Percentiles rank a stretch among this genome's conserved stretches.
Evolutionary conservation across 441 rosid species (phyloP).

Genomic region (Dalechampia spathulata): DNA sequence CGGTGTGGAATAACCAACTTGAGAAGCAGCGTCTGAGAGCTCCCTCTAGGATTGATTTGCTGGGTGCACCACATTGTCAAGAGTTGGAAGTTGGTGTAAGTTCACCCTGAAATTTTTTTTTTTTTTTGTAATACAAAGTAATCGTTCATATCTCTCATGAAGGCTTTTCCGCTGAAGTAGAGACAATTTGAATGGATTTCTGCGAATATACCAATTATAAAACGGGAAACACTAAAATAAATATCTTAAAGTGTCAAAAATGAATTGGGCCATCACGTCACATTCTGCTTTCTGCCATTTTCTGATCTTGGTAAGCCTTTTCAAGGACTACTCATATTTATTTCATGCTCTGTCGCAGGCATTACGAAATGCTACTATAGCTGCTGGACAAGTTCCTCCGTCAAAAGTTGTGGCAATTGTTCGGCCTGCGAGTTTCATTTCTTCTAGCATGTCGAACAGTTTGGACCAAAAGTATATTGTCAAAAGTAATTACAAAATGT

Average conservation of each 20-base stretch:
- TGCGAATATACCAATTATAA: conserved; percentile 4
- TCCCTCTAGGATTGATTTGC: conserved; percentile 56
- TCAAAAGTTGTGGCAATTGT: conserved; percentile 60
- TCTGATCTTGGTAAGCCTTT: conserved; percentile 8
- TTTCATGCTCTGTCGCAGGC: too few relatives aligned
- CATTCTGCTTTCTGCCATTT: background rate
- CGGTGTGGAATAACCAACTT: conserved; percentile 45
- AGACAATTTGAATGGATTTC: background rate
- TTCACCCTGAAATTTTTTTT: conserved; percentile 3
- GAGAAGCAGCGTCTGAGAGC: conserved; percentile 35
- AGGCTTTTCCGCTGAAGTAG: background rate
- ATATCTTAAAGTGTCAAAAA: background rate
- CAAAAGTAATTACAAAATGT: conserved; percentile 37
- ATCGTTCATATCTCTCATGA: background rate
- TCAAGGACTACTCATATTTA: too few relatives aligned
- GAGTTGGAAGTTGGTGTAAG: conserved; percentile 56
- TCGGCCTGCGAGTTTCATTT: conserved; percentile 43
- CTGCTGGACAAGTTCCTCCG: conserved; percentile 47
- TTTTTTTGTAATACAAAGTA: background rate
- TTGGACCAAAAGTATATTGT: conserved; percentile 54
- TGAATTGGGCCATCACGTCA: background rate
- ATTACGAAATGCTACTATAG: conserved; percentile 30
- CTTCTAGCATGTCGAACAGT: conserved; percentile 27
- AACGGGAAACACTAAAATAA: background rate
- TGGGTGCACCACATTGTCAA: conserved; percentile 36